These are phyloP conservation scores for Neohortaea acidophila DNA, from an alignment of 495 filamentous ascomycete species.

Conservation along the genomic window DNA sequence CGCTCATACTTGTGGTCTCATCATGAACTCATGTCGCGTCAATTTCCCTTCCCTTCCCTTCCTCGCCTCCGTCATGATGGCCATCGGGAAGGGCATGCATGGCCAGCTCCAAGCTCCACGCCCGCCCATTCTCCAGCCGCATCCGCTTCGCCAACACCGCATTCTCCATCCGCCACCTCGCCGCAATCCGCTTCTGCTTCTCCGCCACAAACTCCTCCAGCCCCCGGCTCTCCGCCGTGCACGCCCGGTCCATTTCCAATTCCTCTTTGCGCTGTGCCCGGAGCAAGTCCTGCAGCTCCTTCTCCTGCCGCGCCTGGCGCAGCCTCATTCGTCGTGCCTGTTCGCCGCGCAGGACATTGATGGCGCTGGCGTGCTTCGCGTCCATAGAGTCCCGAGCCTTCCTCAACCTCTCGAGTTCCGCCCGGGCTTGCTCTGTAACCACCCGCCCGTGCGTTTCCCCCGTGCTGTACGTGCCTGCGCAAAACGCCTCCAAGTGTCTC, in stretches of 20 bases:
- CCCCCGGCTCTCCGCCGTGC: constrained; percentile 35
- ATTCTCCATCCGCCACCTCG: constrained; percentile 48
- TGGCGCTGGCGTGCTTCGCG: constrained; percentile 51
- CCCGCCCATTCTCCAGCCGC: too few species aligned
- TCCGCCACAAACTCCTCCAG: constrained; percentile 42
- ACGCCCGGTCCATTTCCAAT: constrained; percentile 36
- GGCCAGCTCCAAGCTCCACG: too few species aligned
- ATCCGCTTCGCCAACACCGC: constrained; percentile 40
- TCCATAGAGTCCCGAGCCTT: constrained; percentile 54
- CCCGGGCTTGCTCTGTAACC: constrained; percentile 42
- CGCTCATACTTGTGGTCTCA: too few species aligned
- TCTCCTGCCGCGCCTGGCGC: constrained; percentile 7
- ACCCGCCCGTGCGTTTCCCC: constrained; percentile 22
- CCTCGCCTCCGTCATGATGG: too few species aligned
- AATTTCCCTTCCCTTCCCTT: too few species aligned
- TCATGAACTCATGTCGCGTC: too few species aligned
- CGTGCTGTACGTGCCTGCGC: constrained; percentile 39
- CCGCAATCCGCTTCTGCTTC: constrained; percentile 36
- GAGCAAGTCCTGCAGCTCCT: constrained; percentile 45
- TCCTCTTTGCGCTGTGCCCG: constrained; percentile 51
- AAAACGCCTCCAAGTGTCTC: constrained; percentile 67
- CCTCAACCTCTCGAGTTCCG: constrained; percentile 57
- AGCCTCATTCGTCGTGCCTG: constrained; percentile 40
- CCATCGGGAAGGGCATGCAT: too few species aligned
- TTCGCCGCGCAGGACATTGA: constrained; percentile 66